These are phyloP conservation scores for Podospora pseudoanserina DNA, from an alignment of 495 filamentous ascomycete species.

Conservation along the genomic window DNA sequence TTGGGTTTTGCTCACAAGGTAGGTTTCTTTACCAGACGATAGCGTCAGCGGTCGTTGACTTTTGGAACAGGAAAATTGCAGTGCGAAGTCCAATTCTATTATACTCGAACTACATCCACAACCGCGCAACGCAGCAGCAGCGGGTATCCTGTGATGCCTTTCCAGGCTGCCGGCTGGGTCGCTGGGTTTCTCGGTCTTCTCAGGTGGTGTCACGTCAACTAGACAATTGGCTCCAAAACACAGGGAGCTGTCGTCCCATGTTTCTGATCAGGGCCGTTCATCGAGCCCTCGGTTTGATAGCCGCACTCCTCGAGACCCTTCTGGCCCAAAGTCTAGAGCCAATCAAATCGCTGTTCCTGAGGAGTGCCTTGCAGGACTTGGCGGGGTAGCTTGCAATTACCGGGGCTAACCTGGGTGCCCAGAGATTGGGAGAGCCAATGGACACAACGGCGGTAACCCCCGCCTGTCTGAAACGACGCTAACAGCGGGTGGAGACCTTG, in stretches of 20 bases:
- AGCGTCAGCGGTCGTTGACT: not conserved
- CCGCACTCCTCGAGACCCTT: not conserved
- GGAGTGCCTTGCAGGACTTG: not conserved
- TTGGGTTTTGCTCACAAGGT: not conserved
- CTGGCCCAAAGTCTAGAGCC: not conserved
- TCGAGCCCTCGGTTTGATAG: not conserved
- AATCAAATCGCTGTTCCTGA: slow-evolving; percentile 6
- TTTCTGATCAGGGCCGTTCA: slow-evolving; percentile 16
- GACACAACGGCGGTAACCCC: not conserved
- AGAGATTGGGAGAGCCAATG: slow-evolving; percentile 5
- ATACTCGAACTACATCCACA: slow-evolving; percentile 8
- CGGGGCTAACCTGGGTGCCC: slow-evolving; percentile 1
- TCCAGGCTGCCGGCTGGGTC: slow-evolving; percentile 4
- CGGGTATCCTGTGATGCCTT: not conserved
- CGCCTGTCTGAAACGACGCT: slow-evolving; percentile 8
- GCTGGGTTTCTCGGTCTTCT: slow-evolving; percentile 7
- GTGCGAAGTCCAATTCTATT: slow-evolving; percentile 12
- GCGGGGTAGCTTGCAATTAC: slow-evolving; percentile 8
- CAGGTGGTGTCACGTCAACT: slow-evolving; percentile 15
- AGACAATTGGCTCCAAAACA: slow-evolving; percentile 16
- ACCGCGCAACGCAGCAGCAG: not conserved
- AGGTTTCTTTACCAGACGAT: not conserved
- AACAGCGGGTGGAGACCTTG: slow-evolving; percentile 1
- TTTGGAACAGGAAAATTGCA: not conserved
- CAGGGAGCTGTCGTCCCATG: slow-evolving; percentile 18